phyloP scores from a whole-genome alignment of 768 basidiomycete species.

The Suillus tomentosus region DNA sequence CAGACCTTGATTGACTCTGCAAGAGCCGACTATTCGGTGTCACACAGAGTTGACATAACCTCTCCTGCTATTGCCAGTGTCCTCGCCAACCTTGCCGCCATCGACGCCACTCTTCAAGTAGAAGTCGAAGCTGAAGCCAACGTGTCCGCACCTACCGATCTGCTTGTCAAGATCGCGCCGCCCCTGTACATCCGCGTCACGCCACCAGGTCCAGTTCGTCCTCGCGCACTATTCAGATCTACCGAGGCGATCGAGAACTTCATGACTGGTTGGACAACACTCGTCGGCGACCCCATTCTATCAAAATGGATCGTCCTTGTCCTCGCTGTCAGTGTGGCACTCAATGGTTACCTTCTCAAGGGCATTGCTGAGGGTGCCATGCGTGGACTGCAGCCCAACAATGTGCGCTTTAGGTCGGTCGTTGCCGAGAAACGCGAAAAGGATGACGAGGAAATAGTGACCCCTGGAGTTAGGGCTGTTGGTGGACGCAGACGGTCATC shows the following conservation, averaged over 20 bases:
- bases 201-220: constrained; percentile 34
- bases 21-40: constrained; percentile 17
- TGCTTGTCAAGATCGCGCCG: constrained; percentile 63
- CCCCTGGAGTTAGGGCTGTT: constrained; percentile 16
- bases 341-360: constrained; percentile 94
- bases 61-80: constrained; percentile 59
- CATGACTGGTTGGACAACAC: constrained; percentile 86
- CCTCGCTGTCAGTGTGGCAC: constrained; percentile 79
- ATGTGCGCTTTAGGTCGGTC: constrained; percentile 32
- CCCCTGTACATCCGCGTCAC: constrained; percentile 58
- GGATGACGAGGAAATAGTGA: constrained; percentile 25
- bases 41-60: constrained; percentile 70
- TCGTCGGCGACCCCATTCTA: constrained; percentile 93
- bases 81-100: constrained; percentile 55
- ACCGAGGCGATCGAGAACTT: constrained; percentile 75
- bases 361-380: constrained; percentile 66
- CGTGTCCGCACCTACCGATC: constrained; percentile 33
- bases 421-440: constrained; percentile 23
- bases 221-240: constrained; percentile 36
- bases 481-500: constrained; percentile 23
- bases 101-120: constrained; percentile 17
- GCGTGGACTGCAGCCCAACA: constrained; percentile 32
- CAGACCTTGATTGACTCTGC: constrained; percentile 20
- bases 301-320: constrained; percentile 94
- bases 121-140: constrained; percentile 5